A percentile compares a stretch with the other conserved stretches of the same genome.
phyloP scores from a whole-genome alignment of 208 protist genomes.

The Strigomonas culicis region DNA sequence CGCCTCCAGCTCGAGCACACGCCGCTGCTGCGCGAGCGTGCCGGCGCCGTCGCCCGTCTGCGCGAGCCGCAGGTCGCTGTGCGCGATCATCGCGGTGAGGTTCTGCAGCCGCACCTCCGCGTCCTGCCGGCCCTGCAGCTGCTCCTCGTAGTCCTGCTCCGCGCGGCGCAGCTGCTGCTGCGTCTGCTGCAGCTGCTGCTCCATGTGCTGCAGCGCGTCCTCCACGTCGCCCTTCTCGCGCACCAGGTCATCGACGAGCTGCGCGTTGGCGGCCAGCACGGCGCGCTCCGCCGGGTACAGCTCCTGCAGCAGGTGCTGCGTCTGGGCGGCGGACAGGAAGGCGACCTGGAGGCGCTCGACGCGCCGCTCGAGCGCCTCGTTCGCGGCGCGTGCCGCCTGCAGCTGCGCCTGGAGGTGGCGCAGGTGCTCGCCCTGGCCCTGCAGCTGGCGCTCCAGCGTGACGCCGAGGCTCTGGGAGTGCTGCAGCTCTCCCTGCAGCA shows the following conservation, averaged over 20 bases:
- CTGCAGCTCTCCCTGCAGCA: not conserved
- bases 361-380: not conserved
- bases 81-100: too few relatives aligned
- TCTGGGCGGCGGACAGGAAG: not conserved
- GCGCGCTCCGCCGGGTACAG: conserved; percentile 31
- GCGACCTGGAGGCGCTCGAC: not conserved
- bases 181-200: conserved; percentile 16
- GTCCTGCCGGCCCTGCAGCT: not conserved
- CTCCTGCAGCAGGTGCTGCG: conserved; percentile 16
- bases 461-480: not conserved
- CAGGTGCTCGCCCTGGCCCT: not conserved
- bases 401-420: not conserved
- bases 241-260: not conserved
- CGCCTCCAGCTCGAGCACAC: conserved; percentile 24
- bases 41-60: conserved; percentile 14
- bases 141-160: not conserved
- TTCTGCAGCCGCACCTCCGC: not conserved
- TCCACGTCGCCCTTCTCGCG: conserved; percentile 11
- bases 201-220: conserved; percentile 19
- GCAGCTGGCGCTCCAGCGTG: not conserved
- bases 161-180: conserved; percentile 14
- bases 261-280: conserved; percentile 13
- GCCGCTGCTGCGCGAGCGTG: conserved; percentile 16
- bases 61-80: too few relatives aligned
- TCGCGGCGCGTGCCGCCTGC: not conserved